These are phyloP conservation scores for Collybiopsis luxurians DNA, from an alignment of 768 basidiomycete genomes.

Conservation along the genomic window DNA sequence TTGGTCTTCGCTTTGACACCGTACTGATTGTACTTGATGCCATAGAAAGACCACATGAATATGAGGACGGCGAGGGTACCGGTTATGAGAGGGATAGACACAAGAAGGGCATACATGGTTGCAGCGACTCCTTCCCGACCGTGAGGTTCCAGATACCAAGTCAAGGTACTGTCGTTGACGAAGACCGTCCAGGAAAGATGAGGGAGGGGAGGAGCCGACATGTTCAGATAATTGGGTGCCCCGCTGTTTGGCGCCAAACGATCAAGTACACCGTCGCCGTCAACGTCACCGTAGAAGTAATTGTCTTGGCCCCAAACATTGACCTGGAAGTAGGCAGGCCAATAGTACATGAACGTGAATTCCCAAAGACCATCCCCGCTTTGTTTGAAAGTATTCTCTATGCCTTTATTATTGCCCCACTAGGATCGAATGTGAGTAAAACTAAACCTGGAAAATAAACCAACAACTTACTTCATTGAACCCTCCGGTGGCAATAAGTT, in stretches of 20 bases:
- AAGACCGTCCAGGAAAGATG: slow-evolving; percentile 86
- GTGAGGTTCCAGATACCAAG: slow-evolving; percentile 79
- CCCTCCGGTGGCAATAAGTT: slow-evolving; percentile 81
- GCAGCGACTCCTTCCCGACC: slow-evolving; percentile 81
- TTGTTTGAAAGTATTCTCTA: slow-evolving; percentile 65
- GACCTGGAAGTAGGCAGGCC: slow-evolving; percentile 89
- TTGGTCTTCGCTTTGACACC: slow-evolving; percentile 77
- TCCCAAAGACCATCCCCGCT: slow-evolving; percentile 72
- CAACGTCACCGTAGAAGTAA: slow-evolving; percentile 89
- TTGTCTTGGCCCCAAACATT: slow-evolving; percentile 92
- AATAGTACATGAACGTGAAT: slow-evolving; percentile 83
- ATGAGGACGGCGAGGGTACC: slow-evolving; percentile 77
- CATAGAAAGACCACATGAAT: slow-evolving; percentile 97
- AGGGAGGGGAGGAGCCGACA: slow-evolving; percentile 86
- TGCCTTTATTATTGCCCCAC: slow-evolving; percentile 90
- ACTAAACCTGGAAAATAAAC: too few relatives aligned
- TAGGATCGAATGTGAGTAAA: too few relatives aligned
- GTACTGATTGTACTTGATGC: slow-evolving; percentile 91
- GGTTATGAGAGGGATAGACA: slow-evolving; percentile 84
- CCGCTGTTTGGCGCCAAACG: slow-evolving; percentile 86
- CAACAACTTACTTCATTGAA: slow-evolving; percentile 55
- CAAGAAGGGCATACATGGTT: slow-evolving; percentile 84
- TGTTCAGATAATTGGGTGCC: slow-evolving; percentile 86
- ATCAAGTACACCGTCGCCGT: slow-evolving; percentile 85
- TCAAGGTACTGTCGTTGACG: slow-evolving; percentile 74